phyloP scores from a whole-genome alignment of 148 eudicot genomes.

The Rhododendron simsii region DNA sequence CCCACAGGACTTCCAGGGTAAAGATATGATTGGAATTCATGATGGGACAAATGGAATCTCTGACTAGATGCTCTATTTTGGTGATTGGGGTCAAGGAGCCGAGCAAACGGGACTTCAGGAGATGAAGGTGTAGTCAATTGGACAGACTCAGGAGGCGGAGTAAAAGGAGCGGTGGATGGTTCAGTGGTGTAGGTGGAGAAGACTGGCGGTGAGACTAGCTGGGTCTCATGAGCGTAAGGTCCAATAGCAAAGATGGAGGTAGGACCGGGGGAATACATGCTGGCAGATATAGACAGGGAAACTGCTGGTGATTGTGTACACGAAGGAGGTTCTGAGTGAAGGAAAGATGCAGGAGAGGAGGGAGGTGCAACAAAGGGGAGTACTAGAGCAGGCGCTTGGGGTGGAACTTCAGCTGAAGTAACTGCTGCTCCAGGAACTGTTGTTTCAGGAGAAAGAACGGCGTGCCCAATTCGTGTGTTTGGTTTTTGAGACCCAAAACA shows the following conservation, averaged over 20 bases:
- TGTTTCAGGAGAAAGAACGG: conserved; percentile 76
- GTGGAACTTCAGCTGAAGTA: conserved; percentile 28
- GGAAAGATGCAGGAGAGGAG: conserved; percentile 94
- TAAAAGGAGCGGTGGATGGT: conserved; percentile 92
- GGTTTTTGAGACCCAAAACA: conserved; percentile 71
- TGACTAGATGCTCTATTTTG: conserved; percentile 42
- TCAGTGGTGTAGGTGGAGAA: conserved; percentile 88
- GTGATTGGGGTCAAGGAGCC: conserved; percentile 64
- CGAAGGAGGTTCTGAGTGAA: conserved; percentile 83
- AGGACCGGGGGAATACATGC: conserved; percentile 85
- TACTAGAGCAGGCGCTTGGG: conserved; percentile 39
- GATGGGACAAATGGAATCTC: conserved; percentile 47
- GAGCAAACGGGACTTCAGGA: conserved; percentile 97
- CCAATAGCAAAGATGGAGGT: conserved; percentile 79
- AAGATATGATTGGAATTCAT: conserved; percentile 80
- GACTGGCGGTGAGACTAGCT: conserved; percentile 87
- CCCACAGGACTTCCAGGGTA: conserved; percentile 92
- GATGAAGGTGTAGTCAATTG: conserved; percentile 95
- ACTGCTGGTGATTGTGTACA: conserved; percentile 69
- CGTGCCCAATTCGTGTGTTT: conserved; percentile 61
- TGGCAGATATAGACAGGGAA: conserved; percentile 50
- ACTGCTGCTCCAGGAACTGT: conserved; percentile 30
- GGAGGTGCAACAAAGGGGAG: conserved; percentile 93
- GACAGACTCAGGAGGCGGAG: conserved; percentile 93
- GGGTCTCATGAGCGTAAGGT: conserved; percentile 94